Evolutionary conservation across 2,329 filamentous ascomycete genomes (phyloP), one percentile per base, ranked within the genome.

Genomic region (Tolypocladium album): DNA sequence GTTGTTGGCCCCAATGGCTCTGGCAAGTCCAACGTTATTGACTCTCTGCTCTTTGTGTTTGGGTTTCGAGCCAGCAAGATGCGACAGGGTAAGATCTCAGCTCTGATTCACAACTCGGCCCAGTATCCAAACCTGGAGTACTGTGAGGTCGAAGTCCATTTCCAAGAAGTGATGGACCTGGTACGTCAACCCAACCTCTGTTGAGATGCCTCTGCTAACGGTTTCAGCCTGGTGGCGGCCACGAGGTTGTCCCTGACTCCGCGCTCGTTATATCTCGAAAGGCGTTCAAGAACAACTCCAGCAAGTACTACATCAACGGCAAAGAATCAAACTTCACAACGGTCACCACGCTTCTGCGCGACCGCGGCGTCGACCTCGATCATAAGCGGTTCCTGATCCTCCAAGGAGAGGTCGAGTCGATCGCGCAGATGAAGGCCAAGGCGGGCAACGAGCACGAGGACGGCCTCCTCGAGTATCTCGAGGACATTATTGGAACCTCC

Each of bases 11-110:
- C 95, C 57, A 99, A 99, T 72, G 94, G 94, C 62, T 99, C 94
- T 12, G 94, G 94, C 61, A 99, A 99, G 73, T 97, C 94, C 27
- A 99, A 99, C 68, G 95, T 99, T 63, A 99, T 99, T 70, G 94
- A 99, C 75, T 97, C 94, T 2, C 79, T 99, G 36, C 84, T 99
- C 0, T 99, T 99, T 69, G 94, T 99, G n/a, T 99, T 99, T 71
- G 94, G 95, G 59, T 99, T 99, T 78, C 88, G 94, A 62, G 94
- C 94, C 50, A 97, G 93, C 80, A 99, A 99, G 77, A 99, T 99
- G 94, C 85, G 94, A 69, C 94, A 99, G 74, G 94, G 94, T 69
- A 99, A 99, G 77, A 92, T 99, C 56, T 99, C 94, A 1, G 94
- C 94, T 4, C 79, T 99, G 56, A 99, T 99, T 66, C 94, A 99